phyloP scores from a whole-genome alignment of 2,329 filamentous ascomycete genomes.

The Paracorniculantispora psalliotae region DNA sequence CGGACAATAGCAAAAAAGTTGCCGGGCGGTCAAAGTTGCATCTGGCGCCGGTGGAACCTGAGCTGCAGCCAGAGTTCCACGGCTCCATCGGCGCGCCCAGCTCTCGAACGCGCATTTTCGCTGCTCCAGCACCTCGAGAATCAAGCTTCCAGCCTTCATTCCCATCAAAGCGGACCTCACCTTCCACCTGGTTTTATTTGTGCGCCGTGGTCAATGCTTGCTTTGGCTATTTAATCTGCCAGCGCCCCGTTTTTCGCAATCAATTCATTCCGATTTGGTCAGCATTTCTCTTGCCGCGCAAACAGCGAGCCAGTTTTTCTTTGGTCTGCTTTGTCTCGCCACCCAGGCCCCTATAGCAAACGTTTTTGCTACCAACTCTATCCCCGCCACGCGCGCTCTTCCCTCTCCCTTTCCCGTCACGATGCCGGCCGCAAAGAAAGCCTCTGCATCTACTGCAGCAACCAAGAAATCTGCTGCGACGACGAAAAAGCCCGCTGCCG shows the following conservation, averaged over 20 bases:
- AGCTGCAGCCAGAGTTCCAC: neutral
- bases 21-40: slow-evolving; percentile 6
- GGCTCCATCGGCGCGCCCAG: neutral
- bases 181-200: neutral
- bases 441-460: neutral
- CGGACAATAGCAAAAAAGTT: slow-evolving; percentile 3
- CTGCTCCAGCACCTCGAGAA: neutral
- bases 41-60: neutral
- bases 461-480: neutral
- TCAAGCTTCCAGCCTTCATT: slow-evolving; percentile 8
- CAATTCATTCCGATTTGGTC: slow-evolving; percentile 4
- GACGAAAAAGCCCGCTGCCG: neutral
- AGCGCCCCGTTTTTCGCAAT: neutral
- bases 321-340: neutral
- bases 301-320: neutral
- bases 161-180: slow-evolving; percentile 4
- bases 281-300: neutral
- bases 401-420: neutral
- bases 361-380: neutral
- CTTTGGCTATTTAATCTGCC: neutral
- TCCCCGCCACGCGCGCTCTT: neutral
- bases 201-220: neutral
- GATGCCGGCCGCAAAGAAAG: slow-evolving; percentile 8
- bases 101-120: slow-evolving; percentile 4
- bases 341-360: neutral